Base-by-base conservation (phyloP, 306 rosid genomes). In the Casuarina glauca region DNA sequence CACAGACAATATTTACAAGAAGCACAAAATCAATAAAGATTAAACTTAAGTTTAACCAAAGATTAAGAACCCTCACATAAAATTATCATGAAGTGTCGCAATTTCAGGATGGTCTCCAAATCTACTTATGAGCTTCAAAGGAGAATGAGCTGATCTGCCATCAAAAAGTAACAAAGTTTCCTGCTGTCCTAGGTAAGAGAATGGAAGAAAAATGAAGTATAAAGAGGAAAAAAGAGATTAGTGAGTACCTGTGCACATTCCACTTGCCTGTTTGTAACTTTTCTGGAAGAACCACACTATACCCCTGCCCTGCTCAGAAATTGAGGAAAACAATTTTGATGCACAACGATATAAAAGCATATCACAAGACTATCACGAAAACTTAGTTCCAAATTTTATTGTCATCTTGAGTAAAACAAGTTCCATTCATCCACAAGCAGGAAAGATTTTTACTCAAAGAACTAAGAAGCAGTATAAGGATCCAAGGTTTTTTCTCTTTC, bases 281-380 rank as follows among this genome's bases (percentile, higher is more conserved):
- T 92, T 93, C 97, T 13, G 99, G 99, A 84, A 95, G 97, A 73
- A 88, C 96, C 72, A 91, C 93, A 84, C 99, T 90, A 84, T 87
- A 89, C 74, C 97, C 90, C 83, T 88, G 93, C 73, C 85, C 99
- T 95, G 97, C 85, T 87, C 73, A 83, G 61, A 89, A 81, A 78
- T 72, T 77, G 84, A 72, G 50, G 73, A 66, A 76, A 81, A 74
- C 77, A 6, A 75, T 42, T 35, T 69, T 19, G 49, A 79, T 76
- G 60, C 77, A 41, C 73, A 84, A 67, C 32, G 58, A 41, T 26
- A 32, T 3, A 63, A 69, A 77, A 69, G 32, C 32, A 26, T 26
- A 26, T 26, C 32, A 26, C 32, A 26, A 26, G 32, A 26, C 32
- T 26, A 50, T 74, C 72, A 64, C 49, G 13, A 49, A 19, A 48